Base-by-base conservation (phyloP, 2,329 filamentous ascomycete genomes). In the Phoma herbarum region DNA sequence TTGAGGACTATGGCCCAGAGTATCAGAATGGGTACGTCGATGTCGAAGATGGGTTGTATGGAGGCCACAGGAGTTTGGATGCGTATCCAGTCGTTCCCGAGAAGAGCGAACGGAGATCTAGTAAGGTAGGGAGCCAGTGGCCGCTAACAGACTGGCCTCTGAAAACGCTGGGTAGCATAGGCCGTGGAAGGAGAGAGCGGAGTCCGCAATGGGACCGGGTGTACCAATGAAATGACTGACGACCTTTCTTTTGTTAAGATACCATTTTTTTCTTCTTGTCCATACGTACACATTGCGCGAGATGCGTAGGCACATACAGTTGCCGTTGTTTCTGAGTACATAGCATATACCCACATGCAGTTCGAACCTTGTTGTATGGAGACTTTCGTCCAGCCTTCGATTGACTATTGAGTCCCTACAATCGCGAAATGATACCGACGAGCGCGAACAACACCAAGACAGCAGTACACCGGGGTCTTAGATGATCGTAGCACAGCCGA, bases 201-300 rank as follows among this genome's bases (percentile, higher is more conserved):
- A 74, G 71, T 60, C 69, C 72, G 31, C 59, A 73, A 45, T 75
- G 71, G 70, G 73, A 75, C 57, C 65, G 70, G 1, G 68, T 76
- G 23, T 75, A 75, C 43, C 71, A 72, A 39, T 16, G 43, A 29
- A 11, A 43, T 11, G n/a, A 42, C 16, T 31, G 11, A 50, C 25
- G 35, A 42, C 33, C 10, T 41, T 33, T n/a, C 20, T 42, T 22
- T 52, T 39, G 23, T 52, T 39, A 14, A 28, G 50, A 52, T 52
- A 52, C 50, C 50, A 52, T 52, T 45, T 42, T 39, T 7, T 29
- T n/a, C n/a, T 39, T 16, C 7, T 23, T 33, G 22, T 39, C 28
- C 4, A 39, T 25, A 18, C 33, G 22, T 45, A 37, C 14, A 52
- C 18, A 20, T n/a, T 35, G 25, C 22, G 45, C 31, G 20, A n/a